Percentiles rank a stretch among this genome's conserved stretches.
Conservation (phyloP, 2,329 filamentous ascomycete species). For the Colletotrichum lentis region DNA sequence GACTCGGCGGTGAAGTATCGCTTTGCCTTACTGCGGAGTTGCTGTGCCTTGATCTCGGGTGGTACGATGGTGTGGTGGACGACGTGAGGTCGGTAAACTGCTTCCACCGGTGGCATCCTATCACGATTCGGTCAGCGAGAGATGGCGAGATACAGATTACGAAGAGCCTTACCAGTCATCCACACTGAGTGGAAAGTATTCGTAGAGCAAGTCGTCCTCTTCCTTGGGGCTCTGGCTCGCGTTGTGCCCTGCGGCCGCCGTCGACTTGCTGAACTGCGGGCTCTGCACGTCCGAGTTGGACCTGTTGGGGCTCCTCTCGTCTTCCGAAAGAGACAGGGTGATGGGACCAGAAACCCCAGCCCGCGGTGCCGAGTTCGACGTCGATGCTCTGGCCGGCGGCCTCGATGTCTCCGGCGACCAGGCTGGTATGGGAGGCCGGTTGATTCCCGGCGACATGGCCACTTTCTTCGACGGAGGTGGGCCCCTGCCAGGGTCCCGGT, state of each 20-base stretch:
- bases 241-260: conserved; percentile 48
- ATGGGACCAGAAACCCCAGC: conserved; percentile 51
- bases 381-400: conserved; percentile 1
- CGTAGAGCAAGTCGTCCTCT: conserved; percentile 84
- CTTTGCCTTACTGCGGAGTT: conserved; percentile 71
- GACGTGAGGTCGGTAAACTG: conserved; percentile 89
- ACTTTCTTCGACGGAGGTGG: conserved; percentile 62
- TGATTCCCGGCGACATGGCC: conserved; percentile 61
- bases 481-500: conserved; percentile 48
- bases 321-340: conserved; percentile 66
- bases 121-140: conserved; percentile 38
- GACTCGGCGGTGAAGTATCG: conserved; percentile 75
- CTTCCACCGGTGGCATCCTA: conserved; percentile 86
- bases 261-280: conserved; percentile 55
- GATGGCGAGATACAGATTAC: neutral
- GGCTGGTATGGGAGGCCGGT: conserved; percentile 62
- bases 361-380: conserved; percentile 19
- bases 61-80: conserved; percentile 85
- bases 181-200: conserved; percentile 90
- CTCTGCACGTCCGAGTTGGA: conserved; percentile 61
- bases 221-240: conserved; percentile 72
- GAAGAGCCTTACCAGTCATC: conserved; percentile 76
- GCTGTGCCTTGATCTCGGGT: conserved; percentile 74
- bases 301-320: conserved; percentile 65
- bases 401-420: conserved; percentile 53